Evolutionary conservation across 768 basidiomycete genomes (phyloP).

Genomic region (Rhodosporidiobolus sp.): DNA sequence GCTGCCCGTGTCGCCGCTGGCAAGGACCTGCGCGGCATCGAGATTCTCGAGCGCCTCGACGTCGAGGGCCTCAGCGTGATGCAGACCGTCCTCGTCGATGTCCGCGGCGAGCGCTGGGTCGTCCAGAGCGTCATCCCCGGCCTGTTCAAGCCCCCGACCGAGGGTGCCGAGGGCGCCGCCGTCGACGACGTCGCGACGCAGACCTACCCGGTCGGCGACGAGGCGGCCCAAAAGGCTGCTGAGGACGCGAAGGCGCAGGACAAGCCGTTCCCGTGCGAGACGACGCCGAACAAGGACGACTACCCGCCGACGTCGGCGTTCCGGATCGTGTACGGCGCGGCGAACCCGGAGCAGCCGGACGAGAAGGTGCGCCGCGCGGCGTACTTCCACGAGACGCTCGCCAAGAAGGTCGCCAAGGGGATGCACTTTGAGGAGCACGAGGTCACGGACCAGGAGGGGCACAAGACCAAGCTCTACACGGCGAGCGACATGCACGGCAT

Average conservation of each 20-base stretch:
- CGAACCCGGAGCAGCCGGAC: constrained; percentile 49
- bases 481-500: constrained; percentile 53
- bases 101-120: constrained; percentile 53
- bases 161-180: constrained; percentile 34
- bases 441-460: constrained; percentile 48
- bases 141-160: constrained; percentile 49
- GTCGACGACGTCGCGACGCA: constrained; percentile 39
- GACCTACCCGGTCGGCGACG: constrained; percentile 27
- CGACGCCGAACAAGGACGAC: constrained; percentile 47
- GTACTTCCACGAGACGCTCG: constrained; percentile 50
- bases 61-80: constrained; percentile 45
- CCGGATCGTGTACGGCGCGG: constrained; percentile 52
- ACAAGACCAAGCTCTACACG: constrained; percentile 48
- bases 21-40: constrained; percentile 53
- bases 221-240: constrained; percentile 30
- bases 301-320: constrained; percentile 46
- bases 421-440: constrained; percentile 50
- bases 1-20: constrained; percentile 51
- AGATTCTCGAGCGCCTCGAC: constrained; percentile 52
- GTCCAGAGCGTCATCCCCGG: constrained; percentile 53
- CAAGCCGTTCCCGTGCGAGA: constrained; percentile 34
- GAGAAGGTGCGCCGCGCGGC: constrained; percentile 32
- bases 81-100: constrained; percentile 53
- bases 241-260: constrained; percentile 28
- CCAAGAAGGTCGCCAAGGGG: constrained; percentile 49